These are phyloP conservation scores for Phytophthora pinifolia DNA, from an alignment of 352 stramenopile species.

Conservation along the genomic window DNA sequence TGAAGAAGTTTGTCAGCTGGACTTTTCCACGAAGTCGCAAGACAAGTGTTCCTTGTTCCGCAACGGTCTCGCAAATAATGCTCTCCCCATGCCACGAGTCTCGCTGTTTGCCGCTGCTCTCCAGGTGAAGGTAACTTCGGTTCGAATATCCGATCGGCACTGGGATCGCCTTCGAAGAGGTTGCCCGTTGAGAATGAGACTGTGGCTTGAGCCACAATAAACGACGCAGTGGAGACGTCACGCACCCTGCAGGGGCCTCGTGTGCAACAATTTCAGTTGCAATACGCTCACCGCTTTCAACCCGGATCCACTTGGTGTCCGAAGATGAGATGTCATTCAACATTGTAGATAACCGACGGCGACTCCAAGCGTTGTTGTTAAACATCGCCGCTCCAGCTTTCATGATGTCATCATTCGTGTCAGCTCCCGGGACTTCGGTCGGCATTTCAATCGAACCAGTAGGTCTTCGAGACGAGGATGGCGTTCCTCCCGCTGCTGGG, in stretches of 20 bases:
- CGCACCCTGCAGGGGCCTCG: constrained; percentile 78
- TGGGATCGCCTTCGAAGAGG: constrained; percentile 68
- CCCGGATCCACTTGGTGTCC: constrained; percentile 65
- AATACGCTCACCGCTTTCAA: constrained; percentile 61
- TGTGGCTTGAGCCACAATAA: constrained; percentile 80
- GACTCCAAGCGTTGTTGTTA: constrained; percentile 55
- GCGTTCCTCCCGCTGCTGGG: constrained; percentile 15
- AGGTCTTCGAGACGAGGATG: constrained; percentile 28
- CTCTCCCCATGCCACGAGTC: constrained; percentile 77
- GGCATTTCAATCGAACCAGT: constrained; percentile 57
- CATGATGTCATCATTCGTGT: constrained; percentile 45
- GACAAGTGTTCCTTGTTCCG: constrained; percentile 82
- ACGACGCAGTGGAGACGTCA: constrained; percentile 71
- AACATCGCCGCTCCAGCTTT: constrained; percentile 51
- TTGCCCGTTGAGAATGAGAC: constrained; percentile 39
- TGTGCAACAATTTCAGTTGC: constrained; percentile 82
- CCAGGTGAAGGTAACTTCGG: constrained; percentile 80
- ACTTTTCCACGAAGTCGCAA: constrained; percentile 78
- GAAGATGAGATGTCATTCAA: constrained; percentile 77
- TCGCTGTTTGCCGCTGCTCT: constrained; percentile 57
- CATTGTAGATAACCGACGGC: constrained; percentile 67
- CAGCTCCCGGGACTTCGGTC: constrained; percentile 43
- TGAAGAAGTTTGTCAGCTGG: constrained; percentile 75
- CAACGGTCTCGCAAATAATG: constrained; percentile 86
- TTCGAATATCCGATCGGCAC: constrained; percentile 89